A percentile compares a stretch with the other conserved stretches of the same genome.
Conservation (phyloP, 164 flowering plant species). For the Chimonanthus salicifolius region DNA sequence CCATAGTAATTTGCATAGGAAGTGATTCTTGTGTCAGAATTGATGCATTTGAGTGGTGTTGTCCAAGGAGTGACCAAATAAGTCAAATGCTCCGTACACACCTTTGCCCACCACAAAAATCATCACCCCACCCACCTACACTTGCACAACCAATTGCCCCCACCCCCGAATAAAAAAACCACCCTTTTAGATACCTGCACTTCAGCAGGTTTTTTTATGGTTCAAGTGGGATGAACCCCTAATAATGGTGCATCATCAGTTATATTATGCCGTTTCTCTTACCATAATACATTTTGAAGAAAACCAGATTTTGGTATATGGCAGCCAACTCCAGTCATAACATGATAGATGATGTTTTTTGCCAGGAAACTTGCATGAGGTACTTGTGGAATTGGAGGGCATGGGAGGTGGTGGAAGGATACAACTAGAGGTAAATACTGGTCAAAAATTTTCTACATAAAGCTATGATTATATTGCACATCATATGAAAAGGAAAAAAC, state of each 20-base stretch:
- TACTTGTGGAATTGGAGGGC: slow-evolving; percentile 82
- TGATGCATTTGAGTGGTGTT: no score
- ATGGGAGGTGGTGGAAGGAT: slow-evolving; percentile 97
- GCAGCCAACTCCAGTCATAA: background rate
- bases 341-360: slow-evolving; percentile 9
- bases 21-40: no score
- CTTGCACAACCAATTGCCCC: no score
- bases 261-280: no score
- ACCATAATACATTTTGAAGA: background rate
- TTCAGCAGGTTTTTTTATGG: no score
- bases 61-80: no score
- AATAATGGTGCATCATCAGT: background rate
- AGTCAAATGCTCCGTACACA: no score
- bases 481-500: background rate
- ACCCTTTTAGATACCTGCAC: no score
- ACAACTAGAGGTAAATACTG: slow-evolving; percentile 64
- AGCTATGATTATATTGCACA: background rate
- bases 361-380: slow-evolving; percentile 68
- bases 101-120: no score
- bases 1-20: no score
- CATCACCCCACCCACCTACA: no score
- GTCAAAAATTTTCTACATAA: background rate
- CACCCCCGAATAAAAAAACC: no score
- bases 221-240: background rate
- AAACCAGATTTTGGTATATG: background rate